Base-by-base conservation (phyloP, 179 eudicot species). In the Gypsophila paniculata region DNA sequence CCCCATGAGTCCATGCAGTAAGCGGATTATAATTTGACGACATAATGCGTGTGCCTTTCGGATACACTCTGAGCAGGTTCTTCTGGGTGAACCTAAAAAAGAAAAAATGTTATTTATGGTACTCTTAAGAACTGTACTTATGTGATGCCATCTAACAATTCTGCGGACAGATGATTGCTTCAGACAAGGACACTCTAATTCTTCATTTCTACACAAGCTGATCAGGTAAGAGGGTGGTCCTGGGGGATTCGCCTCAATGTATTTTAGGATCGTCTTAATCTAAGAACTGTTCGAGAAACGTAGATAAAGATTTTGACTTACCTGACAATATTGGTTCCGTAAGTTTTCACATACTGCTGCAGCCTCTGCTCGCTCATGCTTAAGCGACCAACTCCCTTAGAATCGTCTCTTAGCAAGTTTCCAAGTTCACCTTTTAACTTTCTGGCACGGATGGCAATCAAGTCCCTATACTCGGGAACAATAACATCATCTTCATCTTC, bases 1-100 rank as follows among this genome's bases (percentile, higher is more conserved):
- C 93, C 53, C 98, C 98, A 71, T 91, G 90, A 73, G 83, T 91
- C 98, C 98, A 93, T 15, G 84, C 96, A 34, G 73, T 79, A 4
- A 86, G 61, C 23, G 98, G 98, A 60, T 86, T 76, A 52, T 87
- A 93, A 77, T 93, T 93, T 60, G 97, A 81, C 51, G 97, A 93
- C 48, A 82, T 71, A 48, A 93, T 77, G 6, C 97, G 86, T 9
- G 85, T 79, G 21, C 89, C 96, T 78, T 86, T 89, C 14, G 98
- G 98, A 74, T 80, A 93, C 32, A 91, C 84, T 81, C 97, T 84
- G 57, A 93, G 75, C 29, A 93, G 66, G 69, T 89, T 85, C 75
- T 78, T 84, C 76, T 91, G 96, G 0, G 93, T 87, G 71, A 91
- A 93, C 80, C 98, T 93, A 71, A 5, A 61, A 11, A 22, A 5